A percentile compares a stretch with the other conserved stretches of the same genome.
These are phyloP conservation scores for Fusarium sp. DNA, from an alignment of 2,329 filamentous ascomycete genomes.

Conservation along the genomic window DNA sequence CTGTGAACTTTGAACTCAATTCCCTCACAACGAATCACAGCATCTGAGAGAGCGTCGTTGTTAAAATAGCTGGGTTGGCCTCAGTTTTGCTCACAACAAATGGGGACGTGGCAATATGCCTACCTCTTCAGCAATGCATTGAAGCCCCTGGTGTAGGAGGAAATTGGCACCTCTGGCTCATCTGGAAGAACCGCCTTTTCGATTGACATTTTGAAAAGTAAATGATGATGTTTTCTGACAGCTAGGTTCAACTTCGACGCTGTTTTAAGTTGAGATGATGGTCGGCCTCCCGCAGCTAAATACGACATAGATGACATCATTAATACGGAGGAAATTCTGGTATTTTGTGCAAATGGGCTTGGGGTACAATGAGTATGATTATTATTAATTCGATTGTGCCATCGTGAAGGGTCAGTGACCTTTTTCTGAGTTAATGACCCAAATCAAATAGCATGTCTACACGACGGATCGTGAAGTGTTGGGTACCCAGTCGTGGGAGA, in stretches of 20 bases:
- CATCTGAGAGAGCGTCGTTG: constrained; percentile 1
- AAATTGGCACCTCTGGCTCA: no score
- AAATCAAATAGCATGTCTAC: no score
- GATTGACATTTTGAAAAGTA: neutral
- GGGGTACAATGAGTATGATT: no score
- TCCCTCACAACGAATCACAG: neutral
- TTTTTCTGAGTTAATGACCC: no score
- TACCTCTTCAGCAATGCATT: neutral
- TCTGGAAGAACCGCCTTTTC: neutral
- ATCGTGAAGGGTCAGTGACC: no score
- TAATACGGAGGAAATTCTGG: neutral
- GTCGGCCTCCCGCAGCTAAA: neutral
- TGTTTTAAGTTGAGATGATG: neutral
- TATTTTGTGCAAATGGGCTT: neutral
- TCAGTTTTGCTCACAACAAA: fast-evolving
- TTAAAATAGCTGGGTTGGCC: neutral
- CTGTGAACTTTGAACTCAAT: constrained; percentile 2
- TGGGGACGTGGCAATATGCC: fast-evolving
- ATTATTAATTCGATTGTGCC: no score
- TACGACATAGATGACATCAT: neutral
- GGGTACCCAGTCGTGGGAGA: no score
- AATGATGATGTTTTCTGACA: neutral
- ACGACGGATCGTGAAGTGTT: no score
- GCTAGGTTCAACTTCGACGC: neutral
- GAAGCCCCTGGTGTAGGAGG: neutral